These are phyloP conservation scores for Wallacemonas rigidus DNA, from an alignment of 208 protist species.

Conservation along the genomic window DNA sequence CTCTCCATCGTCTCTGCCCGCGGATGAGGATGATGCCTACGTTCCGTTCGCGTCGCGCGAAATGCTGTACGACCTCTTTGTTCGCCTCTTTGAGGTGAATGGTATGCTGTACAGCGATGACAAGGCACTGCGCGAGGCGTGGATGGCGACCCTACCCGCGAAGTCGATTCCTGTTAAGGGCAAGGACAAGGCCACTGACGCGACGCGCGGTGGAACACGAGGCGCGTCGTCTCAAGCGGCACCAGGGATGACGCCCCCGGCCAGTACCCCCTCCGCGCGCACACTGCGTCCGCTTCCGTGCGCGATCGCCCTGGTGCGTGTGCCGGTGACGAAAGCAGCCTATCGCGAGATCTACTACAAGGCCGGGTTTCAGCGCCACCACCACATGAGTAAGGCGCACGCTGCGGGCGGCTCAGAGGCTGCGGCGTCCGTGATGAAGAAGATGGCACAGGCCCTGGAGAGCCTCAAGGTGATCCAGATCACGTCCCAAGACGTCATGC, in stretches of 20 bases:
- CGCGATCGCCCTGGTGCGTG: conserved; percentile 46
- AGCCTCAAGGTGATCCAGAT: conserved; percentile 1
- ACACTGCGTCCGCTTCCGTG: conserved; percentile 43
- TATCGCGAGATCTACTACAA: conserved; percentile 33
- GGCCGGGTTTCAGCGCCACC: conserved; percentile 30
- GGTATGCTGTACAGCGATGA: conserved; percentile 30
- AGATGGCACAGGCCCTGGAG: not conserved
- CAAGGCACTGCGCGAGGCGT: conserved; percentile 23
- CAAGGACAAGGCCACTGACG: too few species aligned
- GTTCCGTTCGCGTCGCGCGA: conserved; percentile 36
- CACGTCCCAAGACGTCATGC: not conserved
- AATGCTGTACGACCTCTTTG: conserved; percentile 44
- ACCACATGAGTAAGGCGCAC: conserved; percentile 9
- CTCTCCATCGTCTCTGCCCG: not conserved
- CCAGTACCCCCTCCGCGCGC: too few species aligned
- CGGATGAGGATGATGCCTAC: not conserved
- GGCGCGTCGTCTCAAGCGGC: too few species aligned
- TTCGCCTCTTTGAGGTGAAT: conserved; percentile 31
- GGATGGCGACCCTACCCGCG: not conserved
- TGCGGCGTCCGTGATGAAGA: not conserved
- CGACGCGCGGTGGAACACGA: too few species aligned
- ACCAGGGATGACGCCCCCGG: too few species aligned
- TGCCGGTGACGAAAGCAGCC: conserved; percentile 24
- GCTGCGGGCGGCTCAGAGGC: not conserved
- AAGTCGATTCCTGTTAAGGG: too few species aligned